Conservation (phyloP, 148 eudicot species). For the Agrostemma githago region DNA sequence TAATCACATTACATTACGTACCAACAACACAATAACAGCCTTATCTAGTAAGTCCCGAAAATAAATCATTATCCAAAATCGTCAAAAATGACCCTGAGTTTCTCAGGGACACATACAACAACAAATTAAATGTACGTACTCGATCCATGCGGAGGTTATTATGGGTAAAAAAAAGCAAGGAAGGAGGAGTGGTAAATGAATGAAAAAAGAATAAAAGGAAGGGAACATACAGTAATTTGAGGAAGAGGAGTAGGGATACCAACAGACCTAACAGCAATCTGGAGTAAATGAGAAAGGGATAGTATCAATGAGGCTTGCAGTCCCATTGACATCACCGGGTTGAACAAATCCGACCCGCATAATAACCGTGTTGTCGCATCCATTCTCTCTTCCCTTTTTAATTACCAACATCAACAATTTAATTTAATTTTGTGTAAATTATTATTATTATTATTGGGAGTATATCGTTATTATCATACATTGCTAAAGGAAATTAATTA, state of each 20-base stretch:
- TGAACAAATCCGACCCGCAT: constrained; percentile 58
- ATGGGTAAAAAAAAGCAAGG: not conserved
- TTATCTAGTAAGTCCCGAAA: too few species aligned
- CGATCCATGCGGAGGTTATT: too few species aligned
- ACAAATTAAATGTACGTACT: too few species aligned
- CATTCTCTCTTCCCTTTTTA: constrained; percentile 18
- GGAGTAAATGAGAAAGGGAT: constrained; percentile 73
- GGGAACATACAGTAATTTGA: constrained; percentile 79
- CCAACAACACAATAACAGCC: too few species aligned
- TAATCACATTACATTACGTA: not conserved
- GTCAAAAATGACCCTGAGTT: too few species aligned
- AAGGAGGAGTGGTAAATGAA: too few species aligned
- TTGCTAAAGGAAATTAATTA: not conserved
- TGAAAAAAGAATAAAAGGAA: not conserved
- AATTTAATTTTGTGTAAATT: not conserved
- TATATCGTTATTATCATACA: not conserved
- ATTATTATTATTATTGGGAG: too few species aligned
- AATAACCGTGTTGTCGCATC: constrained; percentile 45
- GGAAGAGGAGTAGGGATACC: constrained; percentile 88
- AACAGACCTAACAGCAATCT: constrained; percentile 61
- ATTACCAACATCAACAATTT: not conserved
- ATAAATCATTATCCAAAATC: too few species aligned
- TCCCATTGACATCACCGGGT: constrained; percentile 75
- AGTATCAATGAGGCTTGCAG: constrained; percentile 67
- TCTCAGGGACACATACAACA: too few species aligned